Evolutionary conservation across 352 stramenopile species (phyloP).

Genomic region (Pythium folliculosum): DNA sequence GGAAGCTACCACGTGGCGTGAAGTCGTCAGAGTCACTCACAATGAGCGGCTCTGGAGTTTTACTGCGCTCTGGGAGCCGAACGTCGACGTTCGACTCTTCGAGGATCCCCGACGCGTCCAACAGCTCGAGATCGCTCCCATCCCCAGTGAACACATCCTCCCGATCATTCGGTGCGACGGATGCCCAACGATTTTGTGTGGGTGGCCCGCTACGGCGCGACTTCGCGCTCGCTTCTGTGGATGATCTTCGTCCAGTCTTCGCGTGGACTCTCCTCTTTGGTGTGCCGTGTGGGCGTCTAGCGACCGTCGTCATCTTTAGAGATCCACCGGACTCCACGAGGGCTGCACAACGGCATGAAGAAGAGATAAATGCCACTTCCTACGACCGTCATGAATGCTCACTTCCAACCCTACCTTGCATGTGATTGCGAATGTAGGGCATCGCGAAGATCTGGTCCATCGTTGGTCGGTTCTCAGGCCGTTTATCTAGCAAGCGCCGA

Average conservation of each 20-base stretch:
- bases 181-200: conserved; percentile 46
- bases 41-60: conserved; percentile 17
- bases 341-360: conserved; percentile 17
- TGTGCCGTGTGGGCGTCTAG: conserved; percentile 37
- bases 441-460: conserved; percentile 79
- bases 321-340: conserved; percentile 62
- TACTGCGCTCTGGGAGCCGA: conserved; percentile 56
- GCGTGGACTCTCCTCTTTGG: conserved; percentile 45
- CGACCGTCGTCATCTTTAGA: conserved; percentile 41
- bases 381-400: too few species aligned
- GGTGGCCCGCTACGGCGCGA: background rate
- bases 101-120: conserved; percentile 40
- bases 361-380: background rate
- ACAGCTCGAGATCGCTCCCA: conserved; percentile 47
- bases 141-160: conserved; percentile 39
- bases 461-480: conserved; percentile 55
- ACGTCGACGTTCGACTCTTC: conserved; percentile 57
- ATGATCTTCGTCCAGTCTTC: conserved; percentile 49
- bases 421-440: conserved; percentile 75
- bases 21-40: background rate
- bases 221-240: conserved; percentile 32
- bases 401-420: conserved; percentile 41
- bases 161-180: conserved; percentile 36
- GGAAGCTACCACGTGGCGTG: conserved; percentile 2
- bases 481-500: conserved; percentile 60